Evolutionary conservation across 176 grass and related monocot genomes (phyloP).

Genomic region (Carex littledalei): DNA sequence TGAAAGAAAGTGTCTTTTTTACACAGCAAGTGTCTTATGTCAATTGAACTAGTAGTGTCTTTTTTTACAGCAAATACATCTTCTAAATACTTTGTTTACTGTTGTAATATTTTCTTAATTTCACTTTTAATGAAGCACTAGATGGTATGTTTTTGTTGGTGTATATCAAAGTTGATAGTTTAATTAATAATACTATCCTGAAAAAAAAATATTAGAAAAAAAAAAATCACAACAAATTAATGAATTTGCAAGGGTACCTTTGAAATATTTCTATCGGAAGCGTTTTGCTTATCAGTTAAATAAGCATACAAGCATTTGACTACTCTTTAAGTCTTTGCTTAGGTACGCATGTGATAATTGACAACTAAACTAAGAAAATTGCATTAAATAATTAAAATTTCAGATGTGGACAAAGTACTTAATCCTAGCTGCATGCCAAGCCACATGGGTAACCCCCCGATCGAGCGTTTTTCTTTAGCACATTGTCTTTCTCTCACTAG

Average conservation of each 20-base stretch:
- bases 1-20: no score
- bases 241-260: conserved; percentile 2
- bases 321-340: background rate
- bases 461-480: background rate
- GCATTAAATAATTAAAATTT: conserved; percentile 8
- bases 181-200: background rate
- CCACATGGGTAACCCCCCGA: conserved; percentile 17
- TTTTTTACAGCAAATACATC: no score
- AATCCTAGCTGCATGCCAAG: conserved; percentile 27
- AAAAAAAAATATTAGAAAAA: background rate
- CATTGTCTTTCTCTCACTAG: background rate
- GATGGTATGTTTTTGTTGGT: background rate
- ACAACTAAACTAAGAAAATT: background rate
- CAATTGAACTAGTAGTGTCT: no score
- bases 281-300: background rate
- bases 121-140: background rate
- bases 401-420: conserved; percentile 26
- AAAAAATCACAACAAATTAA: background rate
- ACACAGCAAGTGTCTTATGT: no score
- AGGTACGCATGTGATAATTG: conserved; percentile 23
- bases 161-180: background rate
- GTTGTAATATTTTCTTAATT: background rate
- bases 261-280: background rate
- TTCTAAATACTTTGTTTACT: background rate
- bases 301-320: background rate